Conservation (phyloP, 192 early-diverging fungal genomes). For the Helicostylum pulchrum region DNA sequence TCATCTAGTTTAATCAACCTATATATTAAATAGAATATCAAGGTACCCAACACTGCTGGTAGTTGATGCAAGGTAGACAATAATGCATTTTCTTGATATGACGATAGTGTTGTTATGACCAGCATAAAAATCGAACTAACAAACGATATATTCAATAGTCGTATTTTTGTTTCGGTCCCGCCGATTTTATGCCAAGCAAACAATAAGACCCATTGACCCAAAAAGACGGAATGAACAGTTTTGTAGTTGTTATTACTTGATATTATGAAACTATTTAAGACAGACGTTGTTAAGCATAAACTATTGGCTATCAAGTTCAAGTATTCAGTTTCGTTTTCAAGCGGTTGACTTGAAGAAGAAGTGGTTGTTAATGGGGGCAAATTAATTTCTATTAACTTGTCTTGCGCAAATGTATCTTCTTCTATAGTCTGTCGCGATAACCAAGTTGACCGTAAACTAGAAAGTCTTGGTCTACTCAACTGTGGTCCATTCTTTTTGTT, state of each 20-base stretch:
- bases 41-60: background rate
- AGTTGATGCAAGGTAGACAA: background rate
- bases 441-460: slow-evolving; percentile 13
- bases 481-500: too few species aligned
- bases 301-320: background rate
- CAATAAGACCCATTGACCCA: background rate
- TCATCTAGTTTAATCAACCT: background rate
- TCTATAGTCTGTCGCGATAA: background rate
- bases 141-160: background rate
- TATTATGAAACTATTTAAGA: background rate
- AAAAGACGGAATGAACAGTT: background rate
- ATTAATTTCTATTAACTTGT: background rate
- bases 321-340: background rate
- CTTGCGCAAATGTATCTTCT: background rate
- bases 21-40: background rate
- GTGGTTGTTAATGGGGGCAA: background rate
- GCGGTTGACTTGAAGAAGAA: background rate
- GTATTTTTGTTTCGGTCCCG: background rate
- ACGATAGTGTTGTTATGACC: background rate
- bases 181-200: background rate
- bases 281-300: background rate
- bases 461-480: slow-evolving; percentile 2
- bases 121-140: background rate
- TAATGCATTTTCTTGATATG: background rate
- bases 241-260: too few species aligned